Evolutionary conservation across 352 stramenopile species (phyloP).

Genomic region (Thalassiosira ordinaria): DNA sequence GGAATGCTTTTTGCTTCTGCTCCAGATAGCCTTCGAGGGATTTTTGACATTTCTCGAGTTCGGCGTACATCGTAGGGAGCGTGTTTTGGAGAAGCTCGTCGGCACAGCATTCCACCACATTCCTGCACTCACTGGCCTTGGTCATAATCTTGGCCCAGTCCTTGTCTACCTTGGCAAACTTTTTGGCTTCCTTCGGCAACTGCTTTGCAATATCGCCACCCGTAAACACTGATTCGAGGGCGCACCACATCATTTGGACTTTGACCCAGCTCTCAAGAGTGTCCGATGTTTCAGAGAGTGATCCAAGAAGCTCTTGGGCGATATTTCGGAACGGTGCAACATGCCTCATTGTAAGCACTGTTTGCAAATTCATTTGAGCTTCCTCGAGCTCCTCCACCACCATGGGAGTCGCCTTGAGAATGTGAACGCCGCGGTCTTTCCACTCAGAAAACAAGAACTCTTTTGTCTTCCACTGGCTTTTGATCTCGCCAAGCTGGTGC

Average conservation of each 20-base stretch:
- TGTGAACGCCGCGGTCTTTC: constrained; percentile 93
- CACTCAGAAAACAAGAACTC: constrained; percentile 95
- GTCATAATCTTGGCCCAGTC: constrained; percentile 99
- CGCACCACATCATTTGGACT: constrained; percentile 98
- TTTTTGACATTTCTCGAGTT: constrained; percentile 99
- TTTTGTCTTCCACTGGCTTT: constrained; percentile 91
- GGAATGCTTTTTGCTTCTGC: constrained; percentile 98
- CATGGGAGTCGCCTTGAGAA: constrained; percentile 94
- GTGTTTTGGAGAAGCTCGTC: constrained; percentile 97
- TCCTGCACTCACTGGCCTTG: constrained; percentile 86
- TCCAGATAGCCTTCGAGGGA: constrained; percentile 97
- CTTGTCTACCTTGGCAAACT: constrained; percentile 98
- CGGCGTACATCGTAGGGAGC: constrained; percentile 96
- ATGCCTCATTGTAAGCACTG: constrained; percentile 97
- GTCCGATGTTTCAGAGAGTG: constrained; percentile 95
- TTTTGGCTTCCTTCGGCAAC: constrained; percentile 98
- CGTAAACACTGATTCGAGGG: constrained; percentile 97
- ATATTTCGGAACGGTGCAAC: constrained; percentile 95
- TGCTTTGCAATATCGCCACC: constrained; percentile 99
- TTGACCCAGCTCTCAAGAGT: constrained; percentile 96
- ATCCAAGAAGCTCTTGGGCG: constrained; percentile 93
- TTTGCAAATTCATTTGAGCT: constrained; percentile 97
- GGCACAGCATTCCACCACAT: constrained; percentile 88
- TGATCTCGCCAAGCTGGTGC: constrained; percentile 93
- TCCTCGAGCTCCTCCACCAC: constrained; percentile 98